These are phyloP conservation scores for Pythium coloratum DNA, from an alignment of 352 stramenopile genomes.

Conservation along the genomic window DNA sequence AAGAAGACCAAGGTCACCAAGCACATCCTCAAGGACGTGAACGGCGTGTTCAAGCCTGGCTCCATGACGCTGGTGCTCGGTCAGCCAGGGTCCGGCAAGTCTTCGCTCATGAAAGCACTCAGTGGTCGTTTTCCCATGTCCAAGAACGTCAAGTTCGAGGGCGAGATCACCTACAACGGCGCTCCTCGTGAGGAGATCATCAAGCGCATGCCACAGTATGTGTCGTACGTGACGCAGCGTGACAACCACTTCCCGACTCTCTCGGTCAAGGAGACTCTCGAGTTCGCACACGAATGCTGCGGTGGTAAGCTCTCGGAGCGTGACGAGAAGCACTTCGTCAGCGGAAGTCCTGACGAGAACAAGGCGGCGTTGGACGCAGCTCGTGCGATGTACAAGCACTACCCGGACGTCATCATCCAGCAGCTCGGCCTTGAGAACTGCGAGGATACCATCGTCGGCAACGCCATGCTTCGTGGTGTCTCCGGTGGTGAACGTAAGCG, in stretches of 20 bases:
- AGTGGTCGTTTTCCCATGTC: conserved; percentile 45
- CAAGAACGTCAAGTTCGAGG: conserved; percentile 37
- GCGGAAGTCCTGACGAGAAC: conserved; percentile 43
- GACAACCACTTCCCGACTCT: conserved; percentile 49
- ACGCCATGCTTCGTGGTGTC: conserved; percentile 63
- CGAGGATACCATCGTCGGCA: conserved; percentile 61
- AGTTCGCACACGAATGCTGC: conserved; percentile 58
- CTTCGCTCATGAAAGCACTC: conserved; percentile 52
- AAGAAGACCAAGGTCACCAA: conserved; percentile 1
- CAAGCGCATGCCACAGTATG: conserved; percentile 42
- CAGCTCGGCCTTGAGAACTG: conserved; percentile 52
- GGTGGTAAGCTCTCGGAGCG: conserved; percentile 29
- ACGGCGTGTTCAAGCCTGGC: conserved; percentile 42
- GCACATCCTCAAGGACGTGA: conserved; percentile 23
- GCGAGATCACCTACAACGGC: conserved; percentile 54
- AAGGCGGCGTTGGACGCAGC: conserved; percentile 34
- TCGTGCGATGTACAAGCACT: conserved; percentile 34
- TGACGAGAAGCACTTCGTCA: conserved; percentile 34
- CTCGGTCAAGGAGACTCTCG: conserved; percentile 49
- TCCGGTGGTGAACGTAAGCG: conserved; percentile 76
- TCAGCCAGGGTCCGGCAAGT: conserved; percentile 49
- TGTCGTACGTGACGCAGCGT: conserved; percentile 47
- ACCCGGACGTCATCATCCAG: conserved; percentile 48
- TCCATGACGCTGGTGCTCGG: conserved; percentile 55
- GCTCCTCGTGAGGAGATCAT: conserved; percentile 29